A percentile compares a stretch with the other conserved stretches of the same genome.
Conservation (phyloP, 2,329 filamentous ascomycete genomes). For the Diaporthe eres region DNA sequence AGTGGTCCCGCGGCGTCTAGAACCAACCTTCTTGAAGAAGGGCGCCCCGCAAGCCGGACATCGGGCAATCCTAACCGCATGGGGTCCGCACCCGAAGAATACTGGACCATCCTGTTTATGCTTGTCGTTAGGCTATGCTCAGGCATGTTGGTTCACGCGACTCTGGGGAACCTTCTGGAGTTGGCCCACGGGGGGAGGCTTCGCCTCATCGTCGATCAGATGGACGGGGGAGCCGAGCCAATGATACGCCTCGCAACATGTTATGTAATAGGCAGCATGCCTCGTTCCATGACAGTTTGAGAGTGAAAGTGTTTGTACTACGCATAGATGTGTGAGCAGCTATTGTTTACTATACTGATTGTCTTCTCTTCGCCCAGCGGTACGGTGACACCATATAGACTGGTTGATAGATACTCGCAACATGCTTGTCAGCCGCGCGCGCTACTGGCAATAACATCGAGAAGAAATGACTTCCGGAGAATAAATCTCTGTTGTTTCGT, state of each 20-base stretch:
- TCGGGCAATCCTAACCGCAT: not conserved
- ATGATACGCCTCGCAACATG: not conserved
- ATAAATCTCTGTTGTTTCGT: not conserved
- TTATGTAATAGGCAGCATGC: not conserved
- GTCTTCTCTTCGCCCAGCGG: not conserved
- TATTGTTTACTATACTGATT: not conserved
- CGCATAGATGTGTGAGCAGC: not conserved
- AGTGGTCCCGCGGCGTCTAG: not conserved
- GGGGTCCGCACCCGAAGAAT: accelerated
- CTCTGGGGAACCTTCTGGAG: not conserved
- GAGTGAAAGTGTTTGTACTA: not conserved
- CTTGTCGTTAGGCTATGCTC: not conserved
- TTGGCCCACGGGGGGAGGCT: not conserved
- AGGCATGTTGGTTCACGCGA: not conserved
- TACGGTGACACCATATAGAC: not conserved
- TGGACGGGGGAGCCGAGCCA: not conserved
- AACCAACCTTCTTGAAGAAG: no score
- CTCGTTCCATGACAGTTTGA: not conserved
- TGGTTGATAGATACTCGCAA: not conserved
- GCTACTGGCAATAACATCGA: not conserved
- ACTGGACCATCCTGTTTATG: not conserved
- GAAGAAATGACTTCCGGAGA: not conserved
- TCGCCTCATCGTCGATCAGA: not conserved
- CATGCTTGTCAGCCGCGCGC: not conserved
- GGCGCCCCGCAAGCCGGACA: no score